Evolutionary conservation across 1,284 basidiomycete species (phyloP).

Genomic region (Boletus smithii): DNA sequence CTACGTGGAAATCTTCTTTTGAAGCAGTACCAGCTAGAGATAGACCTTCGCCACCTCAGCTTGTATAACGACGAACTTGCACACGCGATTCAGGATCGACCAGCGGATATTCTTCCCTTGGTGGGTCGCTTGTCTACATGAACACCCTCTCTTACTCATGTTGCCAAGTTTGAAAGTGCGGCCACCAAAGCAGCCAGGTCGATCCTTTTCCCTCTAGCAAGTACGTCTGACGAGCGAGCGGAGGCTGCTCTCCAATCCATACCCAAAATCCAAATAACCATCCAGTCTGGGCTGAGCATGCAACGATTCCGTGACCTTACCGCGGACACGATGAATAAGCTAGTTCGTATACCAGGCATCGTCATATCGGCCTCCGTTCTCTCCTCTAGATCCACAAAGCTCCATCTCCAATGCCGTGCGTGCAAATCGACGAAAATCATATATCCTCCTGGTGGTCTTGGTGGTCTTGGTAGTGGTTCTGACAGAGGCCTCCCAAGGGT

Average conservation of each 20-base stretch:
- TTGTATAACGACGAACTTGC: conserved; percentile 94
- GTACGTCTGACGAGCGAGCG: conserved; percentile 47
- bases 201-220: conserved; percentile 73
- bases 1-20: conserved; percentile 86
- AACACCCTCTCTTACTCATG: background rate
- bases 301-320: conserved; percentile 92
- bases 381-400: conserved; percentile 87
- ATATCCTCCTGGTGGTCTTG: conserved; percentile 79
- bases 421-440: conserved; percentile 85
- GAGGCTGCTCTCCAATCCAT: conserved; percentile 63
- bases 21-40: conserved; percentile 89
- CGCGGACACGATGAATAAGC: conserved; percentile 91
- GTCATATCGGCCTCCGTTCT: conserved; percentile 96
- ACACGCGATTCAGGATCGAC: conserved; percentile 85
- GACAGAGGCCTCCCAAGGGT: conserved; percentile 79
- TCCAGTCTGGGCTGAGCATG: conserved; percentile 87
- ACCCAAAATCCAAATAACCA: conserved; percentile 86
- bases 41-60: conserved; percentile 87
- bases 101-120: conserved; percentile 86
- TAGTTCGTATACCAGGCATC: conserved; percentile 96
- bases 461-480: conserved; percentile 79
- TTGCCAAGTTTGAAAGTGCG: conserved; percentile 80
- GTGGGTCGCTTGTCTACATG: conserved; percentile 42
- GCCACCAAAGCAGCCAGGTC: conserved; percentile 77
- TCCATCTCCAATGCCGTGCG: conserved; percentile 90